A percentile compares a stretch with the other conserved stretches of the same genome.
Evolutionary conservation across 139 green algal species (phyloP).

Genomic region (Diplosphaera chodatii): DNA sequence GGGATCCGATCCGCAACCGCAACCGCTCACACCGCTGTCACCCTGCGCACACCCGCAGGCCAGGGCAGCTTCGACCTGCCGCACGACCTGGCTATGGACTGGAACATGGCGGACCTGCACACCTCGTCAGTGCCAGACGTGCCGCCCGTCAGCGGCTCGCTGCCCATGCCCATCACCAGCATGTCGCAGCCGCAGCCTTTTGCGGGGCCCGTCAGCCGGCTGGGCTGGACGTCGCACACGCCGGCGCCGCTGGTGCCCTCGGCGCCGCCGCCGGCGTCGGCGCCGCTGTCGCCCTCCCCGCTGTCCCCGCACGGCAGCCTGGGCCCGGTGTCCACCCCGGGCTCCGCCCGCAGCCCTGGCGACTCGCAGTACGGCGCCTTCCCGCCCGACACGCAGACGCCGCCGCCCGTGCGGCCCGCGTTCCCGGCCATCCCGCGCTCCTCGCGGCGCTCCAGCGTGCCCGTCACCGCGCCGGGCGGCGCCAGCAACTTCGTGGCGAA

Average conservation of each 20-base stretch:
- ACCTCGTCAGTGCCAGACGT: neutral
- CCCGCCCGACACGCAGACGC: too few relatives aligned
- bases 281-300: neutral
- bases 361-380: too few relatives aligned
- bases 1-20: too few relatives aligned
- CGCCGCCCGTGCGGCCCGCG: too few relatives aligned
- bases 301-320: too few relatives aligned
- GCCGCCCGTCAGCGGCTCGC: too few relatives aligned
- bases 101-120: neutral
- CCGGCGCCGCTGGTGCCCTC: neutral
- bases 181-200: neutral
- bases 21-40: too few relatives aligned
- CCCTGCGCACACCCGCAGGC: too few relatives aligned
- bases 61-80: neutral
- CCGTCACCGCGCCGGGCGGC: neutral
- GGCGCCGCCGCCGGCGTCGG: too few relatives aligned
- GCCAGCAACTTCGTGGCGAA: neutral
- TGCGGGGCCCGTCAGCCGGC: neutral
- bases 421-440: neutral
- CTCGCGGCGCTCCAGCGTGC: neutral
- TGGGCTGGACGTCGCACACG: neutral
- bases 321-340: too few relatives aligned
- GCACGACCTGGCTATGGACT: neutral
- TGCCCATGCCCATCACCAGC: neutral
- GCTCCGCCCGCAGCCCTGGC: too few relatives aligned